A percentile compares a stretch with the other conserved stretches of the same genome.
These are phyloP conservation scores for Aureobasidium sp. DNA, from an alignment of 2,329 filamentous ascomycete species.

Conservation along the genomic window DNA sequence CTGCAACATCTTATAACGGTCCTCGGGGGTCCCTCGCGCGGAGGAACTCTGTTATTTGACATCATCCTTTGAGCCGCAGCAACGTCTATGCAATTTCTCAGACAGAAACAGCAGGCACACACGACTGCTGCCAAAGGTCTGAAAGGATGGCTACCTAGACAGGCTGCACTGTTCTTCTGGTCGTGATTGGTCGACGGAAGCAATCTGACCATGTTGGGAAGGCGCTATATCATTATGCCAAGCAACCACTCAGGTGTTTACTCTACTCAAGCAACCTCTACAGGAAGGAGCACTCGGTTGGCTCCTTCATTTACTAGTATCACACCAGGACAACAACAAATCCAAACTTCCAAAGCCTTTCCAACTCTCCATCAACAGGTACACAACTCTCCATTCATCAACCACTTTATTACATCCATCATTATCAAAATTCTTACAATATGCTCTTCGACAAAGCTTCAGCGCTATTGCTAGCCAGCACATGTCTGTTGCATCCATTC, in stretches of 20 bases:
- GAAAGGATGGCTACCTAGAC: too few species aligned
- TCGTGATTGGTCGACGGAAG: too few species aligned
- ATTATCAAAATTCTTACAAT: background rate
- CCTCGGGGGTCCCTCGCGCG: background rate
- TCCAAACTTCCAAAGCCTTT: too few species aligned
- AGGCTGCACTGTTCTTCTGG: too few species aligned
- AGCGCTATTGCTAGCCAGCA: background rate
- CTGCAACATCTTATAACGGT: background rate
- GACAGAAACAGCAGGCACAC: too few species aligned
- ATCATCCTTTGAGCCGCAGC: background rate
- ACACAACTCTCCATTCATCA: background rate
- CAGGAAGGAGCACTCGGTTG: too few species aligned
- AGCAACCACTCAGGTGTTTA: background rate
- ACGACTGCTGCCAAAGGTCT: too few species aligned
- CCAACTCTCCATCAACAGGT: too few species aligned
- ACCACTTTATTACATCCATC: too few species aligned
- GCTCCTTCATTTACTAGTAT: too few species aligned
- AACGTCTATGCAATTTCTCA: background rate
- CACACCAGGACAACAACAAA: background rate
- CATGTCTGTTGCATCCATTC: background rate
- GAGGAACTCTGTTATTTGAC: background rate
- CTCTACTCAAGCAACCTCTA: too few species aligned
- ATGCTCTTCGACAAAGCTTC: slow-evolving; percentile 8
- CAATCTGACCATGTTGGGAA: background rate
- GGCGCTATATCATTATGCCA: background rate